Evolutionary conservation across 495 filamentous ascomycete genomes (phyloP), one percentile per base, ranked within the genome.

Genomic region (Annulohypoxylon maeteangense): DNA sequence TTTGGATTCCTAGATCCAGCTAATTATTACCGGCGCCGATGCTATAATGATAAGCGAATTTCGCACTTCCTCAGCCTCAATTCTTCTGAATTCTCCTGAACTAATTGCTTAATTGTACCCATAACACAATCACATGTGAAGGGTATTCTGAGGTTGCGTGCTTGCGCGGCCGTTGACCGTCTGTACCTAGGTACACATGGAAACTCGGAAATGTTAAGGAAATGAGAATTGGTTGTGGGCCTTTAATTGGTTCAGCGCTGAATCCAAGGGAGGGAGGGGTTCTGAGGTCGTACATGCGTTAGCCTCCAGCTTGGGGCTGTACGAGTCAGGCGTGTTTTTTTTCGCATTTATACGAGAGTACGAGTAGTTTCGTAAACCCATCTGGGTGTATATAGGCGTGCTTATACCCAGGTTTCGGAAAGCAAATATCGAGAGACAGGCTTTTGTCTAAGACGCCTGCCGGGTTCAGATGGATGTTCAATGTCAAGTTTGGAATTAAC

Each of bases 21-120:
- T 51, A 51, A 14, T 25, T 27, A 29, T 51, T 7, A 4, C 12
- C 7, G 22, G 23, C 34, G 25, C 51, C 58, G 69, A 63, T 54
- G 38, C 27, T 67, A 58, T 63, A 18, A 59, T 51, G 14, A 23
- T n/a, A 62, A 63, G 63, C 68, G 68, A 67, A 58, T 27, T 18
- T 62, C 68, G 68, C 62, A n/a, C 50, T 18, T 29, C 25, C 31
- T 61, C 60, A 32, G 68, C 47, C 54, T 56, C 42, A 36, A 25
- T 25, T 57, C 20, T 42, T 18, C 10, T 61, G 25, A 36, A 25
- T 25, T 57, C 20, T 42, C 31, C 10, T 61, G 25, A 12, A 4
- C 31, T 42, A 29, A 8, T 16, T 29, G 22, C 8, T 32, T 31
- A 18, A 14, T 45, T 31, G 34, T 27, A 29, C 6, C 6, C 2